These are phyloP conservation scores for Apophysomyces trapeziformis DNA, from an alignment of 371 early-diverging fungal genomes.

Conservation along the genomic window DNA sequence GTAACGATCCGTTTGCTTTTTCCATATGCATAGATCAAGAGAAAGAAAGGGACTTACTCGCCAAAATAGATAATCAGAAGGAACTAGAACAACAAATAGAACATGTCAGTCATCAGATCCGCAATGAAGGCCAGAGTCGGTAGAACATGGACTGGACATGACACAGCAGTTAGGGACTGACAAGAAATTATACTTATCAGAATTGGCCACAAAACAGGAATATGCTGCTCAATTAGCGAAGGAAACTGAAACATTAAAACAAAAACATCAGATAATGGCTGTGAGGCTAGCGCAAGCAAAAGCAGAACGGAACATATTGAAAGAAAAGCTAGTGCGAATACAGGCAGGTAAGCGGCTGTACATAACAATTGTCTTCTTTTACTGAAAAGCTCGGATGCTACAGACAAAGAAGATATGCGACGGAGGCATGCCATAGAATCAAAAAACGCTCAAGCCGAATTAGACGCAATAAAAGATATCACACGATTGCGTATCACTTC, in stretches of 20 bases:
- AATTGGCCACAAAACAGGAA: neutral
- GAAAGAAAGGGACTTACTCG: neutral
- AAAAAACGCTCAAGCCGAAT: neutral
- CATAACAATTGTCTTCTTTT: too few species aligned
- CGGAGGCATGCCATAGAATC: neutral
- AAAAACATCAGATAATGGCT: neutral
- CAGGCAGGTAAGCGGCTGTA: neutral
- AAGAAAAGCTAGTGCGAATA: slow-evolving; percentile 1
- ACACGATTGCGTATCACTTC: slow-evolving; percentile 1
- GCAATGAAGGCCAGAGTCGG: neutral
- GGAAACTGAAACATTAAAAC: neutral
- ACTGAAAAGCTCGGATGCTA: neutral
- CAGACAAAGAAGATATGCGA: neutral
- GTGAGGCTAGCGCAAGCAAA: neutral
- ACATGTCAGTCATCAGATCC: neutral
- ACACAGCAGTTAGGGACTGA: neutral
- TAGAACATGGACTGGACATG: neutral
- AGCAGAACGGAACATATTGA: neutral
- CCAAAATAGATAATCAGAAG: neutral
- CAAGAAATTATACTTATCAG: neutral
- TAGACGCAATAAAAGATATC: neutral
- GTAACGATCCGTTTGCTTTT: neutral
- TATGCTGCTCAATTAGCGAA: neutral
- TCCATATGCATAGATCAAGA: neutral
- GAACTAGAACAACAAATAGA: neutral